Conservation (phyloP, 805 yeast genomes). For the Hanseniaspora vineae region DNA sequence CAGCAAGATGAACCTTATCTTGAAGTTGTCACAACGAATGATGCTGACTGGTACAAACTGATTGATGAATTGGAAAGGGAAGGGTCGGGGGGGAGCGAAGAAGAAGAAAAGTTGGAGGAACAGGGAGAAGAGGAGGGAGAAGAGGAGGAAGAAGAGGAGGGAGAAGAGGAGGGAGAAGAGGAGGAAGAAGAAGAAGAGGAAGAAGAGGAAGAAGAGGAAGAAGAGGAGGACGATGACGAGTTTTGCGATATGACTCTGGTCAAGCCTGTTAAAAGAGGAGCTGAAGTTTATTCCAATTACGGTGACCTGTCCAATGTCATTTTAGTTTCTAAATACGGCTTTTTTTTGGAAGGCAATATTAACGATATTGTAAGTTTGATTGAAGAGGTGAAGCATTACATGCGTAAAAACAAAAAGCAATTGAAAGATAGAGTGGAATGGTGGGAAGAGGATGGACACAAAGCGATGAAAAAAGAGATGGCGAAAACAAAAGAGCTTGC, state of each 20-base stretch:
- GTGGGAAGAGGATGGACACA: slow-evolving; percentile 37
- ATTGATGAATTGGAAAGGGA: slow-evolving; percentile 1
- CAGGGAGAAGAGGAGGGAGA: slow-evolving; percentile 8
- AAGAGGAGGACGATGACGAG: slow-evolving; percentile 24
- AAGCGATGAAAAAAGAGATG: slow-evolving; percentile 10
- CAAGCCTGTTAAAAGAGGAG: slow-evolving; percentile 29
- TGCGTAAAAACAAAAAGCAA: slow-evolving; percentile 21
- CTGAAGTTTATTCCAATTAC: slow-evolving; percentile 71
- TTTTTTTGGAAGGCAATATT: slow-evolving; percentile 40
- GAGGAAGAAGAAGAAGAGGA: slow-evolving; percentile 18
- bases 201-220: slow-evolving; percentile 12
- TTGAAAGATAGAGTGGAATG: slow-evolving; percentile 30
- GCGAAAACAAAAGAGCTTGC: slow-evolving; percentile 7
- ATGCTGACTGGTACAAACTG: not conserved
- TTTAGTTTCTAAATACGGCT: slow-evolving; percentile 68
- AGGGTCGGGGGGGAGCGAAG: slow-evolving; percentile 7
- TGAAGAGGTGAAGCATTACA: slow-evolving; percentile 29
- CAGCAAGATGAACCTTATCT: slow-evolving; percentile 7
- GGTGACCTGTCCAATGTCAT: slow-evolving; percentile 61
- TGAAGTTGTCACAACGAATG: slow-evolving; percentile 4
- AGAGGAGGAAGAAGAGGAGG: slow-evolving; percentile 7
- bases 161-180: slow-evolving; percentile 8
- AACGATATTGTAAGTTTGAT: slow-evolving; percentile 50
- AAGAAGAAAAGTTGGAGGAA: slow-evolving; percentile 9
- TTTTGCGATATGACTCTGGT: slow-evolving; percentile 61